Conservation (phyloP, 129 eudicot genomes). For the Chrysanthemum seticuspe region DNA sequence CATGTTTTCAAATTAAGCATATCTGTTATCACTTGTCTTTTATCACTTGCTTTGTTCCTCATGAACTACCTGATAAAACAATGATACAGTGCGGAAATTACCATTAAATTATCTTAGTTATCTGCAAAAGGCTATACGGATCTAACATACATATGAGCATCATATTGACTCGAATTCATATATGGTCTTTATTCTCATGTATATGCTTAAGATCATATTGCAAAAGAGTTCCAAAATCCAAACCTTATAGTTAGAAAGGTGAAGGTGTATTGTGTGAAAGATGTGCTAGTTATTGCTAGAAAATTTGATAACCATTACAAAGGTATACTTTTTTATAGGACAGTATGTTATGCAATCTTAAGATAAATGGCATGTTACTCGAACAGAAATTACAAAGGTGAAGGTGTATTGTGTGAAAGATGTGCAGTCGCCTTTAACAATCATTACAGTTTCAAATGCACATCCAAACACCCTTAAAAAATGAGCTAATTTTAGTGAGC, state of each 20-base stretch:
- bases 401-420: too few species aligned
- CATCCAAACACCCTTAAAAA: too few species aligned
- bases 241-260: neutral
- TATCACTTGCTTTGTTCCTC: conserved; percentile 19
- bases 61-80: conserved; percentile 13
- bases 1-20: conserved; percentile 15
- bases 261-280: neutral
- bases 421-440: too few species aligned
- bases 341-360: neutral
- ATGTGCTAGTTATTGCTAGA: neutral
- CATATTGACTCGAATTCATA: neutral
- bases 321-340: neutral
- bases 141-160: neutral
- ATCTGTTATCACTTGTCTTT: neutral
- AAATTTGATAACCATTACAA: neutral
- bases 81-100: neutral
- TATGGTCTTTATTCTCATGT: conserved; percentile 2
- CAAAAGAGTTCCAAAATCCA: neutral
- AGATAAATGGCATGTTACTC: neutral
- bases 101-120: neutral
- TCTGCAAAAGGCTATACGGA: neutral
- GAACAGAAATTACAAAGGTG: neutral
- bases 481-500: too few species aligned
- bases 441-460: too few species aligned
- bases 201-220: neutral